Evolutionary conservation across 257 asterid genomes (phyloP), one percentile per base, ranked within the genome.

Genomic region (Solanum ossicruentum): DNA sequence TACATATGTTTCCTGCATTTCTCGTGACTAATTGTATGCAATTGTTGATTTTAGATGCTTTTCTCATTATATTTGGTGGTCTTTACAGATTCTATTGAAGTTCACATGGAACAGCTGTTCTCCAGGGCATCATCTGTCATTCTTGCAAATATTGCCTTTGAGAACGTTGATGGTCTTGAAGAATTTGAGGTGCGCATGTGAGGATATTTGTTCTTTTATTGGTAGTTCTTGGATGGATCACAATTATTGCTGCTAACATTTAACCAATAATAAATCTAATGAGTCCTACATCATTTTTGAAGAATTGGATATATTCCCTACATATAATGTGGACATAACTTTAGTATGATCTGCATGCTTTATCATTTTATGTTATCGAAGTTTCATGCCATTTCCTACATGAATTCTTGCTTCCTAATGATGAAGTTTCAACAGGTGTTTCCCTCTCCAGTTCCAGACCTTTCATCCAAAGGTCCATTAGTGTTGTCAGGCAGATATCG

Each of bases 401-500:
- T 51, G 61, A 73, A 13, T 51, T 21, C 82, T 8, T 51, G 45
- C 82, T 23, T 51, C 16, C 82, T 47, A 75, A 75, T 60, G 81
- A 84, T 73, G 10, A 49, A 8, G 85, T 86, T 85, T 86, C 63
- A 41, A 84, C 88, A 95, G 99, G 98, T 95, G 85, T 92, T 89
- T 88, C 98, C 97, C 70, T 80, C 91, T 85, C 92, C 87, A 92
- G 86, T 92, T 83, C 98, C 97, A 49, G 99, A 97, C 87, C 91
- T 97, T 88, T 97, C 98, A 39, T 92, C 92, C 54, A 93, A 86
- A 85, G 86, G 97, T 88, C 97, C 95, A 85, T 91, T 95, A 92
- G 90, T 97, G 73, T 82, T 95, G 88, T 92, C 96, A 54, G 98
- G 98, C 84, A 92, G 98, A 90, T 97, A 94, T 86, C 93, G 83